Conservation (phyloP, 177 flowering plant genomes). For the Telopea speciosissima region DNA sequence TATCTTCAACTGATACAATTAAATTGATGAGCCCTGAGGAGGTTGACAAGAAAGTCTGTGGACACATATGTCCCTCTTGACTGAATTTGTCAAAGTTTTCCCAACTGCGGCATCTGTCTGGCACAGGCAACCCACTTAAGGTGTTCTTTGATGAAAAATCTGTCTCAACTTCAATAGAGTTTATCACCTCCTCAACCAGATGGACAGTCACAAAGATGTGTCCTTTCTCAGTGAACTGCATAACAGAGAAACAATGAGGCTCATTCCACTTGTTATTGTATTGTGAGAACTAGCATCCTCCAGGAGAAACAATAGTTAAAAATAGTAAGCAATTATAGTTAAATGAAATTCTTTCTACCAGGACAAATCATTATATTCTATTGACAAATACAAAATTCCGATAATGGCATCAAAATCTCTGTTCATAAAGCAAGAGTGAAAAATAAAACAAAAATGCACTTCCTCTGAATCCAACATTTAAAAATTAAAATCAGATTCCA, state of each 20-base stretch:
- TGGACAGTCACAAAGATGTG: conserved; percentile 86
- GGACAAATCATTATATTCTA: not conserved
- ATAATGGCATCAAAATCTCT: not conserved
- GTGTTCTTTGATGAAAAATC: conserved; percentile 46
- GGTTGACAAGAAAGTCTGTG: conserved; percentile 20
- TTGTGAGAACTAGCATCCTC: not conserved
- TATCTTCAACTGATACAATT: conserved; percentile 90
- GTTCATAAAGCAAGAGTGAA: not conserved
- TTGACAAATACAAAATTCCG: not conserved
- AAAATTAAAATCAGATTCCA: not conserved
- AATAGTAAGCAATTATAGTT: not conserved
- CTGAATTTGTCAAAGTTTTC: conserved; percentile 46
- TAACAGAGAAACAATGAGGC: not conserved
- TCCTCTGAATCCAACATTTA: not conserved
- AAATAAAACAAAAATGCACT: not conserved
- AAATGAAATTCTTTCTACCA: not conserved
- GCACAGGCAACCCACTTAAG: conserved; percentile 82
- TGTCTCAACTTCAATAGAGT: conserved; percentile 43
- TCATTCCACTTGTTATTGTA: not conserved
- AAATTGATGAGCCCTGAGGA: conserved; percentile 50
- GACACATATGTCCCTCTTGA: conserved; percentile 31
- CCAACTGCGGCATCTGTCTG: conserved; percentile 73
- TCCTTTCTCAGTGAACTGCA: conserved; percentile 92
- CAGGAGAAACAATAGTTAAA: not conserved
- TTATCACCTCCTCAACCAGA: conserved; percentile 69